Evolutionary conservation across 805 yeast genomes (phyloP), one percentile per base, ranked within the genome.

Genomic region (Candida boleticola): DNA sequence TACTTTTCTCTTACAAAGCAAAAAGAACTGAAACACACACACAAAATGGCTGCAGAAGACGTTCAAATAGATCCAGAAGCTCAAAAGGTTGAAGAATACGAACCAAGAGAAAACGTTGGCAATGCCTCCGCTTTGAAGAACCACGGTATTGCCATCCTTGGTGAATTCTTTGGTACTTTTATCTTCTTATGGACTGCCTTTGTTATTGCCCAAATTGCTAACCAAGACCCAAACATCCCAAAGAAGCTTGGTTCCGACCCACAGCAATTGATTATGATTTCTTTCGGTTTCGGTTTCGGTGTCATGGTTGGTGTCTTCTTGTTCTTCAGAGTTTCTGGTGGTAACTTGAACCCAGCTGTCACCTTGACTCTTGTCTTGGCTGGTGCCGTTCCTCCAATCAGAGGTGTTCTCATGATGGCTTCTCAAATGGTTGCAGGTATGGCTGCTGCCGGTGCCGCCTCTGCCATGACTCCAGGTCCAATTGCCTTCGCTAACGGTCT

Each of bases 361-460:
- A 83, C 95, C 18, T 71, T 86, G 31, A 69, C 89, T 22, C 69
- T 88, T 58, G 75, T 80, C n/a, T 66, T 85, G 34, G 83, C 86
- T 17, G 76, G 85, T 49, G 92, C 88, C 42, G 74, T 85, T 46
- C 76, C 88, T 32, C 88, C 89, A 42, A 46, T 83, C 25, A 79
- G 93, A 63, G 90, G 85, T 51, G 61, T 71, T 18, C 60, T 84
- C 43, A 79, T 83, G 81, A 65, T 78, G 64, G 36, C 82, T 41
- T 52, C 90, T 31, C 95, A 88, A 69, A 60, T 87, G 57, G 64
- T 86, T 60, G 95, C 85, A 40, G 95, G 95, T 64, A 83, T 88
- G 82, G 89, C 89, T 55, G 96, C 96, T 43, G 95, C 92, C 43
- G 95, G 88, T 63, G 92, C 89, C 35, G 95, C 89, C 37, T 68